These are phyloP conservation scores for Cercospora citrullina DNA, from an alignment of 2,329 filamentous ascomycete genomes.

Conservation along the genomic window DNA sequence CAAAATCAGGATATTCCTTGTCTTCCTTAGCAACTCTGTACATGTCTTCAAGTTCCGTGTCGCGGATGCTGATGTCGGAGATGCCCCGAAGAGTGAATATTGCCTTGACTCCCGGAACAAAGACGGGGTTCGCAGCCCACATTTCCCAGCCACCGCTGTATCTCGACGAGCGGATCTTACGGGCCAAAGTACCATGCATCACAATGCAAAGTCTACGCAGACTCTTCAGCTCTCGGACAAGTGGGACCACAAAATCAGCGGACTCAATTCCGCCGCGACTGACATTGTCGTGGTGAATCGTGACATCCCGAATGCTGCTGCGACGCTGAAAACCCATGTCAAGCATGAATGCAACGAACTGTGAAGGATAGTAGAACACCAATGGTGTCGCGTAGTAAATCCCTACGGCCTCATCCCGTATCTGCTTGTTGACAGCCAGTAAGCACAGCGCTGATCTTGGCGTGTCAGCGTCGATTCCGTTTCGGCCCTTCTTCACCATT, in stretches of 20 bases:
- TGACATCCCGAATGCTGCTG: conserved; percentile 27
- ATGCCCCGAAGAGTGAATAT: too few relatives aligned
- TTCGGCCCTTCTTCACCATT: background rate
- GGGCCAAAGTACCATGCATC: background rate
- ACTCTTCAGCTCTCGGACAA: conserved; percentile 23
- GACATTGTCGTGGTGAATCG: conserved; percentile 30
- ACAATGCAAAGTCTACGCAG: conserved; percentile 28
- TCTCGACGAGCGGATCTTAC: too few relatives aligned
- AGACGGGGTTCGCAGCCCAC: too few relatives aligned
- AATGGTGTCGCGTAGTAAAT: conserved; percentile 35
- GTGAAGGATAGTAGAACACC: conserved; percentile 33
- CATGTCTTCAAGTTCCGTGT: conserved; percentile 16
- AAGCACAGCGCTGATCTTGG: conserved; percentile 28
- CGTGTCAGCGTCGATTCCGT: background rate
- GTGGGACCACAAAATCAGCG: conserved; percentile 25
- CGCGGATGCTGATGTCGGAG: conserved; percentile 24
- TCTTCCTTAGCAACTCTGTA: conserved; percentile 15
- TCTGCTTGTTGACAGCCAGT: conserved; percentile 30
- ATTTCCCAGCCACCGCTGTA: too few relatives aligned
- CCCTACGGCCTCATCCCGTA: conserved; percentile 30
- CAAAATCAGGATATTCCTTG: background rate
- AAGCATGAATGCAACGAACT: conserved; percentile 28
- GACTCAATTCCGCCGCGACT: conserved; percentile 27
- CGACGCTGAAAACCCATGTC: conserved; percentile 23
- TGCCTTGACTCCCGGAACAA: too few relatives aligned